Conservation (phyloP, 176 grass and related monocot genomes). For the Raddia guianensis region DNA sequence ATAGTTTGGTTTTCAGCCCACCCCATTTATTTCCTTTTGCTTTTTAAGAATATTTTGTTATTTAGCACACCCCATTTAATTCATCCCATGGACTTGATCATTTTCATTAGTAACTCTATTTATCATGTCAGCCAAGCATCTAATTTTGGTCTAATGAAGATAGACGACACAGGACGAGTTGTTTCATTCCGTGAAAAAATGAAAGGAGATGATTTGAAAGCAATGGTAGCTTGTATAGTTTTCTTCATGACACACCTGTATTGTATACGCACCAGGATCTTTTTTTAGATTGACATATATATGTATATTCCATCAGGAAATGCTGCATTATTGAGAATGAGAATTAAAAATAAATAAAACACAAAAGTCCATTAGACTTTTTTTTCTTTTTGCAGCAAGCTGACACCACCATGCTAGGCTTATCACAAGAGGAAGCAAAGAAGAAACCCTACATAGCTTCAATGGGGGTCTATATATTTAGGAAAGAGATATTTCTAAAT, state of each 20-base stretch:
- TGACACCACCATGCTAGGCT: constrained; percentile 80
- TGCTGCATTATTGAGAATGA: neutral
- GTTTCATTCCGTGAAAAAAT: constrained; percentile 90
- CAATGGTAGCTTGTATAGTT: constrained; percentile 74
- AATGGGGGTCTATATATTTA: constrained; percentile 86
- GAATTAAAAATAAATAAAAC: neutral
- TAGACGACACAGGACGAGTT: constrained; percentile 68
- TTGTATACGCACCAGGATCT: neutral
- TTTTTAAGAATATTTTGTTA: too few species aligned
- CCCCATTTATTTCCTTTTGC: too few species aligned
- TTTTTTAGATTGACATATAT: constrained; percentile 11
- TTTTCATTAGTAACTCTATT: constrained; percentile 26
- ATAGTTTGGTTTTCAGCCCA: too few species aligned
- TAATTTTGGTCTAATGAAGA: constrained; percentile 95
- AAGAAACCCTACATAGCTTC: constrained; percentile 91
- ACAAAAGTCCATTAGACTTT: too few species aligned
- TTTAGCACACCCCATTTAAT: neutral
- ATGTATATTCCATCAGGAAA: neutral
- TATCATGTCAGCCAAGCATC: constrained; percentile 75
- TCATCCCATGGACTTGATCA: neutral
- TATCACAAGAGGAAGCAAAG: constrained; percentile 70
- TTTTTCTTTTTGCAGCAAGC: constrained; percentile 56
- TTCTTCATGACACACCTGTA: neutral
- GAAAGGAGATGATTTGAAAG: constrained; percentile 80
- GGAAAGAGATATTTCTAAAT: constrained; percentile 89